Percentiles rank a stretch among this genome's conserved stretches.
Conservation (phyloP, 306 rosid genomes). For the Rubus idaeus region DNA sequence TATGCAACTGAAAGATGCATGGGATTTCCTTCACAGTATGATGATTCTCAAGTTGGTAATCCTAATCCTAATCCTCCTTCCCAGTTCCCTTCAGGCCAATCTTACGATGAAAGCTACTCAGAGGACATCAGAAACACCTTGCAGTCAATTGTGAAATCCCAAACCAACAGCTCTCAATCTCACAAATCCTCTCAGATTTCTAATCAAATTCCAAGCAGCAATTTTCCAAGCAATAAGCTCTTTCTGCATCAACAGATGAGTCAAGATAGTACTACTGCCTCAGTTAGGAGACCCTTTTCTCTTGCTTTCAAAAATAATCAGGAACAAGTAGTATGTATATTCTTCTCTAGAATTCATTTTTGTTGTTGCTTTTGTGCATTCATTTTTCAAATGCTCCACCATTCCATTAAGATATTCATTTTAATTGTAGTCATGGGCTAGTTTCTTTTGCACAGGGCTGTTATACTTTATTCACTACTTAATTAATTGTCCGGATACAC, state of each 20-base stretch:
- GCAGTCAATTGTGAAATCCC: slow-evolving; percentile 53
- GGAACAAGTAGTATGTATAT: slow-evolving; percentile 47
- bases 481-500: slow-evolving; percentile 32
- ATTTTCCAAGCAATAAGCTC: slow-evolving; percentile 24
- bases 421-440: neutral
- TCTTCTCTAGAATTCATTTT: neutral
- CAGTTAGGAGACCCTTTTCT: slow-evolving; percentile 33
- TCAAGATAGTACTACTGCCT: slow-evolving; percentile 24
- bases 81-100: slow-evolving; percentile 53
- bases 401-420: neutral
- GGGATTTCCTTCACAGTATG: slow-evolving; percentile 58
- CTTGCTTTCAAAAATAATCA: slow-evolving; percentile 46
- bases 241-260: slow-evolving; percentile 42
- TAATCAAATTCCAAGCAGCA: slow-evolving; percentile 27
- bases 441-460: slow-evolving; percentile 32
- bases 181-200: slow-evolving; percentile 30
- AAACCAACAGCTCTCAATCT: slow-evolving; percentile 24
- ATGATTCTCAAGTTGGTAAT: slow-evolving; percentile 40
- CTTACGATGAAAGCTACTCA: slow-evolving; percentile 36
- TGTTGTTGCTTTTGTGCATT: neutral
- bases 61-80: slow-evolving; percentile 33
- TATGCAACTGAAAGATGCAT: slow-evolving; percentile 67
- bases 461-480: slow-evolving; percentile 31
- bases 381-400: neutral
- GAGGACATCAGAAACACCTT: slow-evolving; percentile 51